Evolutionary conservation across 2,329 filamentous ascomycete species (phyloP).

Genomic region (Alternaria triticina): DNA sequence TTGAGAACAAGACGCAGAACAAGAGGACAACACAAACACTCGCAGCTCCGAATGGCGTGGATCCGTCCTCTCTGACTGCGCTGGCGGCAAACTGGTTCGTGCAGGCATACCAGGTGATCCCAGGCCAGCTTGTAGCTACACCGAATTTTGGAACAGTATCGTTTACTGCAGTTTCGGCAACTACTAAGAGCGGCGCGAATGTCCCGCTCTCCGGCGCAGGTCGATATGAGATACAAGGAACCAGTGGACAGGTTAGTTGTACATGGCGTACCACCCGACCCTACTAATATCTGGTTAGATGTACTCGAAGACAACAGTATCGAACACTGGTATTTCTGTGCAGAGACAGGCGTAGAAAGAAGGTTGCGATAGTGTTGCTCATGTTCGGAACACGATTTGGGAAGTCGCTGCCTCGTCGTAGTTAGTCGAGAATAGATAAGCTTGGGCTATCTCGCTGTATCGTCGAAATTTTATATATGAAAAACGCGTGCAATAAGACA

Average conservation of each 20-base stretch:
- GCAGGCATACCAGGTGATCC: constrained; percentile 29
- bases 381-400: not conserved
- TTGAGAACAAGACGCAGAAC: constrained; percentile 36
- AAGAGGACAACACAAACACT: constrained; percentile 23
- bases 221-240: constrained; percentile 33
- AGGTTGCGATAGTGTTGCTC: not conserved
- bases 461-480: not conserved
- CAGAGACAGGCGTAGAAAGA: constrained; percentile 9
- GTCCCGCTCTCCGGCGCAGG: constrained; percentile 28
- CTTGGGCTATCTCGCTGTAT: not conserved
- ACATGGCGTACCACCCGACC: not conserved
- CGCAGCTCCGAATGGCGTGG: constrained; percentile 18
- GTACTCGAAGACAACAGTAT: constrained; percentile 31
- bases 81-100: constrained; percentile 33
- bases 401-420: not conserved
- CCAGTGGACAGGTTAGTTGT: constrained; percentile 26
- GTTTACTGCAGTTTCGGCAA: constrained; percentile 27
- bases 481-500: not conserved
- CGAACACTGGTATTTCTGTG: constrained; percentile 18
- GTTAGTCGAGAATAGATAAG: not conserved
- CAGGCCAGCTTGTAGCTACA: constrained; percentile 28
- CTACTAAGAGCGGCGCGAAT: constrained; percentile 20
- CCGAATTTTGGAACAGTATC: constrained; percentile 28
- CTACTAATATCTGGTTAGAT: constrained; percentile 17
- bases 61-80: constrained; percentile 21